Percentiles rank a stretch among this genome's conserved stretches.
Conservation (phyloP, 2,329 filamentous ascomycete genomes). For the Periglandula ipomoeae region DNA sequence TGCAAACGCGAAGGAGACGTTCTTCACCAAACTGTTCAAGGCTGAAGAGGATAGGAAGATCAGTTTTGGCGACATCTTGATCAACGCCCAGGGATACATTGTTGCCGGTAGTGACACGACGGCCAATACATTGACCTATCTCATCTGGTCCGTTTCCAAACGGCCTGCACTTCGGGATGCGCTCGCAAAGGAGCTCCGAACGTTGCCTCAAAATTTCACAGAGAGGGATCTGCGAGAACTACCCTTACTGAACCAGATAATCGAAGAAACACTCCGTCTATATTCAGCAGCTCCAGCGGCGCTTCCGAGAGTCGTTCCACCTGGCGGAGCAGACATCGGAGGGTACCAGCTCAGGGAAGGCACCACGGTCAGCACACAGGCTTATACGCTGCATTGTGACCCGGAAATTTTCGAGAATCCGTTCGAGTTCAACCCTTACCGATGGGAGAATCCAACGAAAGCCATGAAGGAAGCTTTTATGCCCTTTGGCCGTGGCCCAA, state of each 20-base stretch:
- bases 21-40: slow-evolving; percentile 29
- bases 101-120: slow-evolving; percentile 44
- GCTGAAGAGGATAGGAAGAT: slow-evolving; percentile 21
- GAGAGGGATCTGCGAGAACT: slow-evolving; percentile 18
- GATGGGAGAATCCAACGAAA: slow-evolving; percentile 16
- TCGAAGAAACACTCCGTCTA: slow-evolving; percentile 36
- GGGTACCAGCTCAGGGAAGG: slow-evolving; percentile 31
- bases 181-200: slow-evolving; percentile 26
- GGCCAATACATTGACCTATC: slow-evolving; percentile 38
- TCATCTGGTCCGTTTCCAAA: slow-evolving; percentile 30
- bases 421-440: slow-evolving; percentile 12
- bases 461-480: slow-evolving; percentile 39
- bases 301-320: slow-evolving; percentile 31
- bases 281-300: slow-evolving; percentile 29
- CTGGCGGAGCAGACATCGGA: slow-evolving; percentile 26
- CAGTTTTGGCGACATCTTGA: slow-evolving; percentile 22
- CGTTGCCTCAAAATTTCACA: slow-evolving; percentile 19
- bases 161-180: slow-evolving; percentile 18
- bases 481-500: slow-evolving; percentile 44
- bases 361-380: slow-evolving; percentile 30
- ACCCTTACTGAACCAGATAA: slow-evolving; percentile 30
- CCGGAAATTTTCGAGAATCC: slow-evolving; percentile 31
- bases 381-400: slow-evolving; percentile 38
- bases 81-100: slow-evolving; percentile 35
- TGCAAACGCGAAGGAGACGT: slow-evolving; percentile 18